Base-by-base conservation (phyloP, 768 basidiomycete genomes). In the Naganishia vaughanmartiniae region DNA sequence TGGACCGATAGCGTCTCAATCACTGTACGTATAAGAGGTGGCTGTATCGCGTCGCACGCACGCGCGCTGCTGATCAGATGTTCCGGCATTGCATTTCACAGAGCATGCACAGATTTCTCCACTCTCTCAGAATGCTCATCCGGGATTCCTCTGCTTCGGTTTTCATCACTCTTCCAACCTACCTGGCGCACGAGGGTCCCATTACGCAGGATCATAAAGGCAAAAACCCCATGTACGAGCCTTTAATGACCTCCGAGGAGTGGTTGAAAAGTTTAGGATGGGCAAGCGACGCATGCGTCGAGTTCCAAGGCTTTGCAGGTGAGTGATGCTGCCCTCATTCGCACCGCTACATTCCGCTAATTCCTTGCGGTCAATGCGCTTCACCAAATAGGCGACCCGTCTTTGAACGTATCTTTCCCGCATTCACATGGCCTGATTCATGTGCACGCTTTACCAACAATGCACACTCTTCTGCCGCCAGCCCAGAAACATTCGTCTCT, bases 401-500 rank as follows among this genome's bases (percentile, higher is more conserved):
- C 88, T 17, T 84, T 96, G 28, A 83, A 86, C 10, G 81, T 85
- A 1, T 83, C 87, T 57, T 97, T 94, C 81, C 90, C 93, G 36
- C 86, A 87, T 12, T 89, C 93, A 77, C 90, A 95, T 79, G 96
- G 96, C 14, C 83, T 95, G 65, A 84, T 97, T 24, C 87, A 87
- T 56, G 86, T 94, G 33, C 88, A 90, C 74, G 84, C 86, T 5
- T 84, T 95, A 26, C 93, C 96, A 3, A 84, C 88, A 5, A 87
- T 88, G 0, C 87, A 88, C 67, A 87, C 88, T 30, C 84, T 93
- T 48, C 83, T 89, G 31, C 84, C 94, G 0, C 87, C 91, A 0
- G 92, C 92, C 70, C 89, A 93, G 74, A 89, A 87, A 74, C 88
- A 88, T 72, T 98, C 94, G 6, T 85, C 86, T 6, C 84, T 99